phyloP scores from a whole-genome alignment of 1,284 basidiomycete genomes.

The Phaffia rhodozyma region DNA sequence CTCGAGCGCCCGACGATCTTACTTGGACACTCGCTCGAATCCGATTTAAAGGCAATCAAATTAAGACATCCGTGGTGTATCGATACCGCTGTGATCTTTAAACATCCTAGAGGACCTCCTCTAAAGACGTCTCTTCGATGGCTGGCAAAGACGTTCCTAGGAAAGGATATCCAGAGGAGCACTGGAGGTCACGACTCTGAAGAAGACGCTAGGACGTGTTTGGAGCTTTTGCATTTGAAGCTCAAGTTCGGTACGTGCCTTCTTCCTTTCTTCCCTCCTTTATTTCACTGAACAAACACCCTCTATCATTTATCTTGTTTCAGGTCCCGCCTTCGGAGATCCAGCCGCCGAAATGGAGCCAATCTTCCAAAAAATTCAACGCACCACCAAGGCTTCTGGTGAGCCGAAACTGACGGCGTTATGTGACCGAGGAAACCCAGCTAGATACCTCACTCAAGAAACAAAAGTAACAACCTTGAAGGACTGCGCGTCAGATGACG shows the following conservation, averaged over 20 bases:
- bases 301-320: neutral
- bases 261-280: neutral
- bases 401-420: constrained; percentile 46
- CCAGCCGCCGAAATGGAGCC: constrained; percentile 64
- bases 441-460: constrained; percentile 70
- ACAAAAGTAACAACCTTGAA: constrained; percentile 47
- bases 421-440: constrained; percentile 71
- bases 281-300: neutral
- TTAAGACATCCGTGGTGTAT: constrained; percentile 71
- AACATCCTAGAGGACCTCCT: constrained; percentile 77
- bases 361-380: constrained; percentile 67
- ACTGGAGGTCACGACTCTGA: constrained; percentile 79
- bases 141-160: constrained; percentile 82
- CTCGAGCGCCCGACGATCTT: constrained; percentile 57
- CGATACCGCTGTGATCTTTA: constrained; percentile 75
- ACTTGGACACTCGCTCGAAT: constrained; percentile 87
- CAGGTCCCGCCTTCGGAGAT: constrained; percentile 68
- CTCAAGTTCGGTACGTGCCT: constrained; percentile 49
- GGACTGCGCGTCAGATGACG: constrained; percentile 56
- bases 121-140: constrained; percentile 84
- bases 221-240: constrained; percentile 71
- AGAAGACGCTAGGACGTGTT: constrained; percentile 76
- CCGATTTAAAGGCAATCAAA: constrained; percentile 71
- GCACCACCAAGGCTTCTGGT: constrained; percentile 31
- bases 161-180: constrained; percentile 64